These are phyloP conservation scores for Talaromyces sp. DNA, from an alignment of 2,329 filamentous ascomycete genomes.

Conservation along the genomic window DNA sequence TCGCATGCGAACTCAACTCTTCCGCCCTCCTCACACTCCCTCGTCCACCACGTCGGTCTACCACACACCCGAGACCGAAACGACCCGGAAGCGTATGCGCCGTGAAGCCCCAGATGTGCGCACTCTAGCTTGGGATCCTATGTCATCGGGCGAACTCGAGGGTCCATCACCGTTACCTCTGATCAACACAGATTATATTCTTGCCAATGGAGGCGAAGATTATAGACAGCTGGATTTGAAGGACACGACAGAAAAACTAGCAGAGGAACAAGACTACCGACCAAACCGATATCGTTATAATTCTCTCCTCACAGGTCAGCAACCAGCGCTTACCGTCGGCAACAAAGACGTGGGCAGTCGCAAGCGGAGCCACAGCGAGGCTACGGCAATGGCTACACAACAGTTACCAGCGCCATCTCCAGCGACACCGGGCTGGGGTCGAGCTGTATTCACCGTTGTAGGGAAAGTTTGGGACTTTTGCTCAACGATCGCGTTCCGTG, in stretches of 20 bases:
- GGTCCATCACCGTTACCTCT: constrained; percentile 40
- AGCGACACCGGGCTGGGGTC: constrained; percentile 34
- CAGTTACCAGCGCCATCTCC: constrained; percentile 20
- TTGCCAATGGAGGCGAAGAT: constrained; percentile 28
- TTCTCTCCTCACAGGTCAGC: constrained; percentile 24
- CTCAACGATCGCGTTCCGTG: constrained; percentile 65
- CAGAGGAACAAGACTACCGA: constrained; percentile 38
- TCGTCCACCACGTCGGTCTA: constrained; percentile 13
- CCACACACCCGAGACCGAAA: constrained; percentile 2
- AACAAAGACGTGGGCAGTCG: constrained; percentile 29
- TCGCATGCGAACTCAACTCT: constrained; percentile 21
- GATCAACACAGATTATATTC: constrained; percentile 38
- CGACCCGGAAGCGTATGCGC: constrained; percentile 32
- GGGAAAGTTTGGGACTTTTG: constrained; percentile 84
- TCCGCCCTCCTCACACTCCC: constrained; percentile 17
- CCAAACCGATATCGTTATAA: constrained; percentile 40
- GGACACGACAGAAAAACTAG: constrained; percentile 24
- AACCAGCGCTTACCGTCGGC: constrained; percentile 32
- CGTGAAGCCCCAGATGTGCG: constrained; percentile 27
- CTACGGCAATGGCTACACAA: constrained; percentile 17
- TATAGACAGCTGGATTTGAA: constrained; percentile 19
- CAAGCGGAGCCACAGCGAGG: constrained; percentile 19
- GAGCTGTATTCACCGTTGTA: constrained; percentile 42
- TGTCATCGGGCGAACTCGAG: constrained; percentile 22
- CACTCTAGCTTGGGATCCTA: constrained; percentile 24